phyloP scores from a whole-genome alignment of 192 early-diverging fungal genomes.

The Phycomyces blakesleeanus region DNA sequence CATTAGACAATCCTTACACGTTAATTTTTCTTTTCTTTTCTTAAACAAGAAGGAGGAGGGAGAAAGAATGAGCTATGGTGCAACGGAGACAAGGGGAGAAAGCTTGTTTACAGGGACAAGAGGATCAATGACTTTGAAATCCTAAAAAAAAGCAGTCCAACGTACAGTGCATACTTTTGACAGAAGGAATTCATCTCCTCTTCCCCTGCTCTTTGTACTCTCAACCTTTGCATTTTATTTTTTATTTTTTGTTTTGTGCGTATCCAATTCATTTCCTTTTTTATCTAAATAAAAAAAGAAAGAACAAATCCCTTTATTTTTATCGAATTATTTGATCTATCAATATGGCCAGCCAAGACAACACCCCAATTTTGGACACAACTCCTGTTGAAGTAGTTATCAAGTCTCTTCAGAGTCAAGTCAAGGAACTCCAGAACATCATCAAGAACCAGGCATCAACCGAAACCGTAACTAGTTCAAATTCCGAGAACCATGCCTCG shows the following conservation, averaged over 20 bases:
- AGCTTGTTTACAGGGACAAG: no score
- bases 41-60: background rate
- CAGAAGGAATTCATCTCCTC: no score
- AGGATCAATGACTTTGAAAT: no score
- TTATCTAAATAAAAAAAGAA: background rate
- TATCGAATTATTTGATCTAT: background rate
- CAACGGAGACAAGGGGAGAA: no score
- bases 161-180: no score
- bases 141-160: no score
- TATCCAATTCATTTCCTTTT: no score
- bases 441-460: slow-evolving; percentile 2
- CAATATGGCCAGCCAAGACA: background rate
- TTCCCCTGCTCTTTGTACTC: no score
- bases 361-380: background rate
- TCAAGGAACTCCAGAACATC: slow-evolving; percentile 17
- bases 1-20: background rate
- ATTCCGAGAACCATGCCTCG: background rate
- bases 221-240: no score
- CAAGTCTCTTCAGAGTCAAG: slow-evolving; percentile 17
- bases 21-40: background rate
- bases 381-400: slow-evolving; percentile 20
- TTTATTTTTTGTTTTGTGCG: no score
- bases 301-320: background rate
- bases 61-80: background rate
- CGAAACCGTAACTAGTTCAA: background rate